phyloP scores from a whole-genome alignment of 257 asterid species.

The Solanum okadae region DNA sequence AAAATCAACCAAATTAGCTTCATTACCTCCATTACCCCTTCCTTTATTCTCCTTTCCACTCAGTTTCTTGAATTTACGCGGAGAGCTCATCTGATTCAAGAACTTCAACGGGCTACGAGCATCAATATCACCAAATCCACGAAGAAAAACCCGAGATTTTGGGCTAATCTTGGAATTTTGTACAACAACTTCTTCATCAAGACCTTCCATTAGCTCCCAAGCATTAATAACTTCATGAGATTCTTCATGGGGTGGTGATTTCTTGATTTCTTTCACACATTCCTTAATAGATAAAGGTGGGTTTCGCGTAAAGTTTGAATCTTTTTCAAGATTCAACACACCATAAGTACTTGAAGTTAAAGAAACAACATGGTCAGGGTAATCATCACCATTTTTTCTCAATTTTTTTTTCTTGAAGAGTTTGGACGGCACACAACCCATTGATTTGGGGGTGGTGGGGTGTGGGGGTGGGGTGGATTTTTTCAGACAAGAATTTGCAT shows the following conservation, averaged over 20 bases:
- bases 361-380: constrained; percentile 58
- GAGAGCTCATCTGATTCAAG: constrained; percentile 61
- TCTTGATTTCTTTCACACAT: constrained; percentile 18
- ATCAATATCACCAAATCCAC: constrained; percentile 34
- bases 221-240: constrained; percentile 69
- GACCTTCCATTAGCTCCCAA: constrained; percentile 96
- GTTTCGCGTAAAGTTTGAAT: background rate
- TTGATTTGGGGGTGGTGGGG: constrained; percentile 17
- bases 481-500: constrained; percentile 2
- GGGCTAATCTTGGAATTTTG: constrained; percentile 49
- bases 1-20: constrained; percentile 9
- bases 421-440: constrained; percentile 90
- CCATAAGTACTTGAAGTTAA: constrained; percentile 92
- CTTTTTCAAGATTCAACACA: constrained; percentile 56
- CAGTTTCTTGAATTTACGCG: constrained; percentile 43
- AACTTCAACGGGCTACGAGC: constrained; percentile 62
- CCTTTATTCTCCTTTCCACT: constrained; percentile 74
- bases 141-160: constrained; percentile 31
- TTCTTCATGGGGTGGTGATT: constrained; percentile 36
- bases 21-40: background rate
- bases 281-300: background rate
- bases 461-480: background rate
- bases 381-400: constrained; percentile 14
- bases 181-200: constrained; percentile 47
- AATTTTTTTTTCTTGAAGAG: constrained; percentile 21